phyloP scores from a whole-genome alignment of 176 grass and related monocot genomes.

The Raddia distichophylla region DNA sequence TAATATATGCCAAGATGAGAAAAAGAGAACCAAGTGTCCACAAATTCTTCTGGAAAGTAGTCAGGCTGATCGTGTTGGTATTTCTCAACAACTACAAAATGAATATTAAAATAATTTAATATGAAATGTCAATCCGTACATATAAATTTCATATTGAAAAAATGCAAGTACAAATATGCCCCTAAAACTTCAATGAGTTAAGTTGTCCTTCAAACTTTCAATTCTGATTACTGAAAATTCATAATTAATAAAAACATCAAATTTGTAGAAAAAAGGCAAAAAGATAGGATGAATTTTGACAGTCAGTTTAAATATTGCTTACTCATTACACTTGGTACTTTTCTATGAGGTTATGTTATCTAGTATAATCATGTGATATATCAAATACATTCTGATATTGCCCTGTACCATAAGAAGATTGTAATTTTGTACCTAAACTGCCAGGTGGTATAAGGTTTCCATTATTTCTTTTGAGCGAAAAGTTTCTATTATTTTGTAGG shows the following conservation, averaged over 20 bases:
- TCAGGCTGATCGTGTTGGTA: constrained; percentile 56
- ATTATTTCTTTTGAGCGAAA: neutral
- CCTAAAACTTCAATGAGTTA: neutral
- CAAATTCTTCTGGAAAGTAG: constrained; percentile 69
- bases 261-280: neutral
- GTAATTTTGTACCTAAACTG: constrained; percentile 11
- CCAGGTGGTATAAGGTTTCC: neutral
- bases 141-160: constrained; percentile 18
- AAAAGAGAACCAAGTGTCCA: constrained; percentile 70
- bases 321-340: neutral
- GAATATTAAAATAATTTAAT: constrained; percentile 31
- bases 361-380: constrained; percentile 13
- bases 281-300: neutral
- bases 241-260: neutral
- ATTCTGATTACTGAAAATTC: constrained; percentile 9
- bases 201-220: constrained; percentile 16
- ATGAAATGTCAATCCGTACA: neutral
- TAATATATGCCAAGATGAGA: constrained; percentile 57
- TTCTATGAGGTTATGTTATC: neutral
- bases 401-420: neutral
- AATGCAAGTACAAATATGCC: neutral
- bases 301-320: neutral
- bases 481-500: constrained; percentile 18
- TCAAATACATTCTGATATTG: neutral
- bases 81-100: constrained; percentile 53